phyloP scores from a whole-genome alignment of 1,284 basidiomycete genomes.

The Ustilago tritici region DNA sequence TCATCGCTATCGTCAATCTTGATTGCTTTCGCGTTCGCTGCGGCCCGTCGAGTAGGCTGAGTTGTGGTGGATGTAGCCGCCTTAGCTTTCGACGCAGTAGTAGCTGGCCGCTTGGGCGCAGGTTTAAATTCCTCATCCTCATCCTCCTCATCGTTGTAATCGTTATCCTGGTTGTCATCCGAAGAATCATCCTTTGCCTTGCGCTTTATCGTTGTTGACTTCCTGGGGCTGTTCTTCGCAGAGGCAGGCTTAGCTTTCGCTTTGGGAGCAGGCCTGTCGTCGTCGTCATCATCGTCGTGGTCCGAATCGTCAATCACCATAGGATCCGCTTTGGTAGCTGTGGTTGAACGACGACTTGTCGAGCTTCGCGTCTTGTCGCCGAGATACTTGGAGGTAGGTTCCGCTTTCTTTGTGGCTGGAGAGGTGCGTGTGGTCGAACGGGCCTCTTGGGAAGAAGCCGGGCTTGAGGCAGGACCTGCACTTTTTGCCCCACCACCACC shows the following conservation, averaged over 20 bases:
- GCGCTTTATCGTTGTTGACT: constrained; percentile 29
- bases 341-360: constrained; percentile 18
- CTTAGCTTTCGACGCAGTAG: constrained; percentile 25
- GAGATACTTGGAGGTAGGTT: constrained; percentile 42
- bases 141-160: constrained; percentile 55
- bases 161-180: constrained; percentile 22
- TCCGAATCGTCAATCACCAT: constrained; percentile 50
- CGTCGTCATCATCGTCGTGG: constrained; percentile 29
- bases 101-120: constrained; percentile 50
- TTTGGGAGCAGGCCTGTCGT: constrained; percentile 6
- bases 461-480: constrained; percentile 24
- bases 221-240: constrained; percentile 24
- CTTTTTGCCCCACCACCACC: constrained; percentile 15
- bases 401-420: constrained; percentile 11
- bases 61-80: constrained; percentile 2
- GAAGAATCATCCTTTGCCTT: constrained; percentile 24
- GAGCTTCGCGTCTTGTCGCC: constrained; percentile 9
- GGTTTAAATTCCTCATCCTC: constrained; percentile 64
- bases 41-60: constrained; percentile 15
- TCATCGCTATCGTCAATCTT: constrained; percentile 48
- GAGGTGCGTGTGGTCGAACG: constrained; percentile 12
- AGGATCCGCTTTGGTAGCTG: constrained; percentile 39
- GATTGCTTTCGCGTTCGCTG: constrained; percentile 34
- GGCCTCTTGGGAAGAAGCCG: constrained; percentile 32
- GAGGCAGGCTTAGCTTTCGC: constrained; percentile 10